Evolutionary conservation across 257 asterid species (phyloP).

Genomic region (Nicotiana otophora): DNA sequence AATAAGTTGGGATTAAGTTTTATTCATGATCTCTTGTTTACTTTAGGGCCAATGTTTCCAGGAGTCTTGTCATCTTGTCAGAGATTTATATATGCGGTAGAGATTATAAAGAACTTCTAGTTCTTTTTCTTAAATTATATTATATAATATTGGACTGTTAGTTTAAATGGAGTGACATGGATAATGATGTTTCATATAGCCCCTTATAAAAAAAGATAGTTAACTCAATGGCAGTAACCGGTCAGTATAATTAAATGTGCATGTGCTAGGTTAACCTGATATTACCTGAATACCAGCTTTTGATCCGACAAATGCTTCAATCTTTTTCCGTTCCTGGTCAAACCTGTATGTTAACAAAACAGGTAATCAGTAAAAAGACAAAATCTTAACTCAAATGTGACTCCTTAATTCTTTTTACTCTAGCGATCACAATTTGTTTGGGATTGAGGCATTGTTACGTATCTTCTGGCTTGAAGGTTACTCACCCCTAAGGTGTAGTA

Average conservation of each 20-base stretch:
- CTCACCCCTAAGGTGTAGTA: background rate
- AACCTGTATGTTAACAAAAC: slow-evolving; percentile 35
- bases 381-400: background rate
- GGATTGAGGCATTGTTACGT: background rate
- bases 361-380: background rate
- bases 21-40: background rate
- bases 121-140: background rate
- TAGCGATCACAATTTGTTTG: background rate
- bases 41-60: background rate
- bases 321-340: slow-evolving; percentile 94
- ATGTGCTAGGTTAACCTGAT: background rate
- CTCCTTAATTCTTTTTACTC: background rate
- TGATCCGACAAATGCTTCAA: slow-evolving; percentile 89
- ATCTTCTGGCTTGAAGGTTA: background rate
- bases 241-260: background rate
- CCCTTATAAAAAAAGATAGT: too few relatives aligned
- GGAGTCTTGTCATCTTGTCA: background rate
- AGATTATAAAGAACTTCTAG: background rate
- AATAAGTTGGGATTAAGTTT: background rate
- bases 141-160: background rate
- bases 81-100: background rate
- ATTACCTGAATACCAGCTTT: slow-evolving; percentile 86
- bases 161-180: background rate
- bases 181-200: background rate
- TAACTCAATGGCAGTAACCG: too few relatives aligned